phyloP scores from a whole-genome alignment of 805 yeast species.

The Metschnikowia lunata region DNA sequence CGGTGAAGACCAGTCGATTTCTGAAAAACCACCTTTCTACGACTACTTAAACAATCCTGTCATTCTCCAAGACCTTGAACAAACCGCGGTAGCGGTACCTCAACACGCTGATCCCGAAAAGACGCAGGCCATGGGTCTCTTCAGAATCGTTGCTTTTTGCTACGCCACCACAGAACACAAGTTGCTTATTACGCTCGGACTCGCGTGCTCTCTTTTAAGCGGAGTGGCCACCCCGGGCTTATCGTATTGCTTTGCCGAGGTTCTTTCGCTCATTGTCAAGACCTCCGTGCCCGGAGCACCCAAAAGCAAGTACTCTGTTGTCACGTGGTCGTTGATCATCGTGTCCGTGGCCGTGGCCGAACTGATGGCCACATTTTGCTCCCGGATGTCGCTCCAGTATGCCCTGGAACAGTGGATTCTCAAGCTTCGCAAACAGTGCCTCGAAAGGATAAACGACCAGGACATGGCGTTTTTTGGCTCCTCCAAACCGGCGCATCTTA shows the following conservation, averaged over 20 bases:
- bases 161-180: conserved; percentile 18
- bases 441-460: conserved; percentile 48
- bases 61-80: conserved; percentile 22
- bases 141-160: conserved; percentile 25
- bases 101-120: conserved; percentile 6
- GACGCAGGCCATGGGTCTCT: conserved; percentile 18
- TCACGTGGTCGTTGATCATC: conserved; percentile 58
- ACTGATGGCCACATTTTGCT: conserved; percentile 51
- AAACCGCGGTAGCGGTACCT: conserved; percentile 9
- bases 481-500: conserved; percentile 47
- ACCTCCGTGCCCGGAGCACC: conserved; percentile 11
- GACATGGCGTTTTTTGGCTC: conserved; percentile 49
- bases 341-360: conserved; percentile 63
- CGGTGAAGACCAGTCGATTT: no score
- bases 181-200: conserved; percentile 43
- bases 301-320: conserved; percentile 12
- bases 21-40: background rate
- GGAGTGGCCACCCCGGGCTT: conserved; percentile 74
- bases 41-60: conserved; percentile 22
- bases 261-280: conserved; percentile 51
- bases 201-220: conserved; percentile 47
- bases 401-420: conserved; percentile 68
- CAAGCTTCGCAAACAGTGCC: conserved; percentile 45
- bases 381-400: conserved; percentile 47
- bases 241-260: conserved; percentile 69